Percentiles rank a stretch among this genome's conserved stretches.
These are phyloP conservation scores for Ascochyta fabae DNA, from an alignment of 2,329 filamentous ascomycete genomes.

Conservation along the genomic window DNA sequence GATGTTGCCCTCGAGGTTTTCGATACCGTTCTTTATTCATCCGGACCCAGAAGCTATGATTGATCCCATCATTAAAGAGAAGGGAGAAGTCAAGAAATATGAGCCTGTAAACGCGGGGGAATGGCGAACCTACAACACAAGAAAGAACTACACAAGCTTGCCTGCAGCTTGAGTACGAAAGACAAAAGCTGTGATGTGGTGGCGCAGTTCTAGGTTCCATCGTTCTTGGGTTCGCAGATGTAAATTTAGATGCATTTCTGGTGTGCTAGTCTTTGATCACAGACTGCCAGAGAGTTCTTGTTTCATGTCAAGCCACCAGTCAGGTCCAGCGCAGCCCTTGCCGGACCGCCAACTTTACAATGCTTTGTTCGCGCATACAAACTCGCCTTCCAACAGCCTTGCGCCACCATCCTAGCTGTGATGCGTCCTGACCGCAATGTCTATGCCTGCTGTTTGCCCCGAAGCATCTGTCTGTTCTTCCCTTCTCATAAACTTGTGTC, in stretches of 20 bases:
- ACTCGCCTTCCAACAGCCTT: constrained; percentile 12
- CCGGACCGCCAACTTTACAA: neutral
- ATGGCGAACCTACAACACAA: constrained; percentile 46
- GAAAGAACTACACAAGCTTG: constrained; percentile 30
- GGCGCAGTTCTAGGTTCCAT: neutral
- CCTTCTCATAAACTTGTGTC: neutral
- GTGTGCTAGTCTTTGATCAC: neutral
- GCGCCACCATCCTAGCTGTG: neutral
- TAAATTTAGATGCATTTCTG: neutral
- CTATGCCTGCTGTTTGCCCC: neutral
- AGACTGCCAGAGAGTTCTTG: constrained; percentile 3
- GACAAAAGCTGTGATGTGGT: neutral
- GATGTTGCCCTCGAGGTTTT: constrained; percentile 44
- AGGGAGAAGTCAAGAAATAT: constrained; percentile 45
- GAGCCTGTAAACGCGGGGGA: constrained; percentile 45
- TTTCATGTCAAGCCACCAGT: constrained; percentile 13
- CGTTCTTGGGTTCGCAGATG: neutral
- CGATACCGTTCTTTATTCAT: constrained; percentile 50
- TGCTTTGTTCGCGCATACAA: constrained; percentile 25
- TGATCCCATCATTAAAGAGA: constrained; percentile 43
- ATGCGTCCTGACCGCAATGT: neutral
- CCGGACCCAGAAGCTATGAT: constrained; percentile 47
- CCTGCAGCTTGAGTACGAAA: neutral
- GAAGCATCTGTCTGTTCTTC: neutral
- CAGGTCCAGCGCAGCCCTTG: constrained; percentile 15